These are phyloP conservation scores for Pochonia chlamydosporia DNA, from an alignment of 2,329 filamentous ascomycete genomes.

Conservation along the genomic window DNA sequence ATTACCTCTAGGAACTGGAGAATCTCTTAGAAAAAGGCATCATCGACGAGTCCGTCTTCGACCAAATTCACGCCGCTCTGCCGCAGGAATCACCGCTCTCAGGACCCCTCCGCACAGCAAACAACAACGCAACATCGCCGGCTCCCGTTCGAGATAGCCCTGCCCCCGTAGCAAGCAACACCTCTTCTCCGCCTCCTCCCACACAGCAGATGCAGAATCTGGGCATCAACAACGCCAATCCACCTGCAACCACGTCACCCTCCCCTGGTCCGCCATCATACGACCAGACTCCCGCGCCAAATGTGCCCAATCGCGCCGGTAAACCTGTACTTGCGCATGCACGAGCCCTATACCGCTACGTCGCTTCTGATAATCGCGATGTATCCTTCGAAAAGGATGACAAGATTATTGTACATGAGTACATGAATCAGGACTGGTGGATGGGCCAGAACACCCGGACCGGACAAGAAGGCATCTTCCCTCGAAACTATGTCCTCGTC, in stretches of 20 bases:
- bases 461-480: conserved; percentile 86
- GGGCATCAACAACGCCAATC: conserved; percentile 20
- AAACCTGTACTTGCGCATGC: conserved; percentile 66
- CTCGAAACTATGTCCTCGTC: conserved; percentile 78
- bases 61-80: conserved; percentile 67
- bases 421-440: conserved; percentile 98
- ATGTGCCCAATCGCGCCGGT: conserved; percentile 33
- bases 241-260: conserved; percentile 8
- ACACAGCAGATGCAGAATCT: conserved; percentile 38
- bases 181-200: conserved; percentile 25
- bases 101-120: conserved; percentile 37
- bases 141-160: conserved; percentile 24
- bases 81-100: conserved; percentile 63
- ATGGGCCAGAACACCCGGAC: conserved; percentile 81
- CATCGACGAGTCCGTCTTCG: conserved; percentile 70
- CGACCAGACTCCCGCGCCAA: conserved; percentile 38
- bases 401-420: conserved; percentile 72
- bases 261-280: conserved; percentile 46
- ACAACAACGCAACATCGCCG: conserved; percentile 25
- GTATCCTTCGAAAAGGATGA: conserved; percentile 77
- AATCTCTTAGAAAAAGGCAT: conserved; percentile 77
- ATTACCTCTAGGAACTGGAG: conserved; percentile 70
- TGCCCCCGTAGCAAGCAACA: conserved; percentile 18
- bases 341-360: conserved; percentile 78
- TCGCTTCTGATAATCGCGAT: conserved; percentile 73